These are phyloP conservation scores for Ascochyta rabiei DNA, from an alignment of 2,329 filamentous ascomycete species.

Conservation along the genomic window DNA sequence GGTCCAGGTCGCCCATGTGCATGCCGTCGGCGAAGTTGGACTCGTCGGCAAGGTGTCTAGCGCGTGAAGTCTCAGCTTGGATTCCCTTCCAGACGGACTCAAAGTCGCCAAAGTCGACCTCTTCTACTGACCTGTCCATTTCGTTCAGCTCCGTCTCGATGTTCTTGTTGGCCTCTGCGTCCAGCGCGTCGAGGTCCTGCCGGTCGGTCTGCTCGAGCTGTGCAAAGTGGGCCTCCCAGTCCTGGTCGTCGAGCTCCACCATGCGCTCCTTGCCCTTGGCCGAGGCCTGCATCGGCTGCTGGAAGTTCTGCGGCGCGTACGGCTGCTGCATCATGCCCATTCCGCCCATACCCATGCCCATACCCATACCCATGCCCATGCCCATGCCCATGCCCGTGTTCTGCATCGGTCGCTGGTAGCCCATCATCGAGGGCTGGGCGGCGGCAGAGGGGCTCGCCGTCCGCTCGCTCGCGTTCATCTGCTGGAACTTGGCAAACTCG, in stretches of 20 bases:
- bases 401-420: constrained; percentile 62
- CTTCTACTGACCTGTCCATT: constrained; percentile 81
- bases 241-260: constrained; percentile 88
- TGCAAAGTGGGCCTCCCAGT: constrained; percentile 97
- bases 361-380: constrained; percentile 59
- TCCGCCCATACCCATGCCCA: constrained; percentile 62
- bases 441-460: constrained; percentile 64
- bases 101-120: constrained; percentile 86
- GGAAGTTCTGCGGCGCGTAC: constrained; percentile 53
- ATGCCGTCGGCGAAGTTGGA: constrained; percentile 66
- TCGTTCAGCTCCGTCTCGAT: constrained; percentile 88
- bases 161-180: constrained; percentile 70
- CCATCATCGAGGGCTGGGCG: constrained; percentile 52
- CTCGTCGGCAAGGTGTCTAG: constrained; percentile 71
- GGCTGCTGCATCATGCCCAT: constrained; percentile 54
- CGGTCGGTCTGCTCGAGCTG: constrained; percentile 76
- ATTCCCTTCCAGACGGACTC: constrained; percentile 88
- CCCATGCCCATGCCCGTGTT: constrained; percentile 34
- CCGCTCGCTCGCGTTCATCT: constrained; percentile 62
- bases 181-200: constrained; percentile 56
- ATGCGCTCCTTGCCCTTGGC: constrained; percentile 84
- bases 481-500: constrained; percentile 87
- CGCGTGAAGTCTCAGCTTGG: constrained; percentile 73
- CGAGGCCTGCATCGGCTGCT: constrained; percentile 51
- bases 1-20: constrained; percentile 74